Base-by-base conservation (phyloP, 495 filamentous ascomycete genomes). In the Lasiosphaeriaceae sp. region DNA sequence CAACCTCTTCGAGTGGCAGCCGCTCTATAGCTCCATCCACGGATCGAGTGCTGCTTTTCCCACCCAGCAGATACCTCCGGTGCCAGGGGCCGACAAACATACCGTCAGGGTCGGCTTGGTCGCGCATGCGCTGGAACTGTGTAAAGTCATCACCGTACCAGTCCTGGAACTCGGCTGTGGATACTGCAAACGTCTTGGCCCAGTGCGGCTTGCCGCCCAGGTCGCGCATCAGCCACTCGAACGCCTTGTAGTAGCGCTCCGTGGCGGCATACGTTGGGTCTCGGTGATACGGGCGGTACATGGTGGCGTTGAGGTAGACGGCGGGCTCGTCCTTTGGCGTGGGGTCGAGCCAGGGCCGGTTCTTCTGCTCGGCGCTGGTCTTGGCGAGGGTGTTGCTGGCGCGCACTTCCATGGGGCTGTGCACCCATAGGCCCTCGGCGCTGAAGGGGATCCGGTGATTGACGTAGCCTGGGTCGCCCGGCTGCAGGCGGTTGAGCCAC, bases 71-170 rank as follows among this genome's bases (percentile, higher is more conserved):
- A 55, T 82, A 81, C 41, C 84, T 80, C 44, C 85, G 76, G 68
- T 97, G 88, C 94, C 93, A 98, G 52, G 90, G 86, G 9, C 92
- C 92, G 16, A 91, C 77, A 73, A 98, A 98, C 81, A 97, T 85
- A 47, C 93, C 92, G 49, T 93, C 83, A 0, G 90, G 88, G 69
- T 98, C 94, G n/a, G 86, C 83, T 53, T 85, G 81, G 41, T 85
- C 74, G 19, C 91, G 77, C 11, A 96, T 78, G 50, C 78, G 72
- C 35, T 84, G 71, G 85, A 87, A 97, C 52, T 79, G 71, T 29
- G 74, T 66, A 67, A 94, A 79, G 46, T 76, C 69, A 16, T 59
- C 58, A 20, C 73, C 76, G 59, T 83, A 87, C 74, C 83, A 81
- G 6, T 57, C 47, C 50, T 72, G 68, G 24, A 90, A 76, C 43